Conservation (phyloP, 768 basidiomycete species). For the Krasilnikovozyma curviuscula region DNA sequence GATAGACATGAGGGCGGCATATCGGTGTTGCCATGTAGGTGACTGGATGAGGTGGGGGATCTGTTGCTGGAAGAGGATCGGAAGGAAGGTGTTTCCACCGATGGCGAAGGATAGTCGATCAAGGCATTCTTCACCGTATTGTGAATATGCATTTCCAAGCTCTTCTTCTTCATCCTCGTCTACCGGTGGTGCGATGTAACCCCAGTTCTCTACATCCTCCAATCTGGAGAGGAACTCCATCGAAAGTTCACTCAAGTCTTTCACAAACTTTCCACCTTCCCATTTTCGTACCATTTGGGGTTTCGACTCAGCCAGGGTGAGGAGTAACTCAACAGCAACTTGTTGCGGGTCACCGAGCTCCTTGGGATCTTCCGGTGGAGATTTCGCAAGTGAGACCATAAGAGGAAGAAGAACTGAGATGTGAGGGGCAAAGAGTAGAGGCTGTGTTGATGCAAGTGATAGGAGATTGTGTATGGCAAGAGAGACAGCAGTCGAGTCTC, state of each 20-base stretch:
- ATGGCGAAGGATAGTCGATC: conserved; percentile 65
- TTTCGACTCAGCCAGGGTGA: conserved; percentile 55
- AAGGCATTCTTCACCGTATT: conserved; percentile 61
- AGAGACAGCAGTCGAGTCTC: too few relatives aligned
- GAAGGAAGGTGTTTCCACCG: conserved; percentile 48
- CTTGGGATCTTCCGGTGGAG: conserved; percentile 33
- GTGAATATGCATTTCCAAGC: conserved; percentile 35
- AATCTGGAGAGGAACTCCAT: conserved; percentile 21
- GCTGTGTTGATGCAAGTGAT: conserved; percentile 47
- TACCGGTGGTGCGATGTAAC: conserved; percentile 30
- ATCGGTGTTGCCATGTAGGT: conserved; percentile 66
- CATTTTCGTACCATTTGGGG: conserved; percentile 58
- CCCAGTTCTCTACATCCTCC: conserved; percentile 37
- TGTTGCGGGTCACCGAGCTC: conserved; percentile 50
- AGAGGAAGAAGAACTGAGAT: conserved; percentile 48
- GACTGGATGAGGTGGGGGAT: conserved; percentile 64
- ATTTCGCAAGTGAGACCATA: conserved; percentile 21
- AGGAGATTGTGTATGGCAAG: conserved; percentile 33
- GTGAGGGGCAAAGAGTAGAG: conserved; percentile 55
- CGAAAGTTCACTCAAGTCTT: conserved; percentile 30
- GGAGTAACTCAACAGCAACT: conserved; percentile 63
- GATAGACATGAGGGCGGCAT: conserved; percentile 73
- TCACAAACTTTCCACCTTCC: conserved; percentile 60
- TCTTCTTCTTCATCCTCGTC: conserved; percentile 38
- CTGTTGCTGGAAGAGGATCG: conserved; percentile 51